phyloP scores from a whole-genome alignment of 1,139 yeast species.

The Ogataea hybrid region DNA sequence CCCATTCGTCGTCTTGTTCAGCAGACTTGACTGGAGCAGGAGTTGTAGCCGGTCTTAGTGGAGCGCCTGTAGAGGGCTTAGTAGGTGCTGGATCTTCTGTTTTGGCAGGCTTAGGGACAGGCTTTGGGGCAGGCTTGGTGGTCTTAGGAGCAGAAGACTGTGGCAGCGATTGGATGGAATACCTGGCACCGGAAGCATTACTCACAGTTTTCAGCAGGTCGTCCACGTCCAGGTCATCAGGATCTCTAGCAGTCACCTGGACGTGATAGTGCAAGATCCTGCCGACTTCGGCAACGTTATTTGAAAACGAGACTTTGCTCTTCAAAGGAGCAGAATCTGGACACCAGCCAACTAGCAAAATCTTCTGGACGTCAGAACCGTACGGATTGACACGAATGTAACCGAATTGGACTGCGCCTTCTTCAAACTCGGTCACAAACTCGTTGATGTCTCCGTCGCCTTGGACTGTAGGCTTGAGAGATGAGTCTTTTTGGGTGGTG shows the following conservation, averaged over 20 bases:
- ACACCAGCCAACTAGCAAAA: conserved; percentile 90
- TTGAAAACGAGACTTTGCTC: conserved; percentile 69
- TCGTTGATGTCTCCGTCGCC: conserved; percentile 72
- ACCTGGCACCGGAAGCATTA: conserved; percentile 95
- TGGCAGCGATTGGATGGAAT: conserved; percentile 55
- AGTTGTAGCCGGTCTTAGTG: conserved; percentile 25
- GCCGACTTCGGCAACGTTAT: conserved; percentile 73
- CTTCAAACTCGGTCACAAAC: conserved; percentile 79
- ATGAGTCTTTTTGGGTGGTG: conserved; percentile 57
- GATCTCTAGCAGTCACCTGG: conserved; percentile 94
- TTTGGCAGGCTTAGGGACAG: conserved; percentile 21
- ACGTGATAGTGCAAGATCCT: conserved; percentile 84
- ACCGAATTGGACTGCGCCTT: conserved; percentile 89
- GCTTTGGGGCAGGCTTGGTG: conserved; percentile 22
- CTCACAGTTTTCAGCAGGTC: conserved; percentile 76
- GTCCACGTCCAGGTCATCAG: conserved; percentile 79
- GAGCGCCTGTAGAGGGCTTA: conserved; percentile 13
- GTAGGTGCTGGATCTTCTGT: conserved; percentile 34
- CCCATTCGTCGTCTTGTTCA: conserved; percentile 55
- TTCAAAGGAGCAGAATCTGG: conserved; percentile 82
- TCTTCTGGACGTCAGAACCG: conserved; percentile 83
- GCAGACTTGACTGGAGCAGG: conserved; percentile 24
- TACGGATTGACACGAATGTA: conserved; percentile 85
- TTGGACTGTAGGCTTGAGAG: conserved; percentile 54
- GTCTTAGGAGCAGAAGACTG: conserved; percentile 25